A percentile compares a stretch with the other conserved stretches of the same genome.
These are phyloP conservation scores for Boletellus ananiceps DNA, from an alignment of 768 basidiomycete genomes.

Conservation along the genomic window DNA sequence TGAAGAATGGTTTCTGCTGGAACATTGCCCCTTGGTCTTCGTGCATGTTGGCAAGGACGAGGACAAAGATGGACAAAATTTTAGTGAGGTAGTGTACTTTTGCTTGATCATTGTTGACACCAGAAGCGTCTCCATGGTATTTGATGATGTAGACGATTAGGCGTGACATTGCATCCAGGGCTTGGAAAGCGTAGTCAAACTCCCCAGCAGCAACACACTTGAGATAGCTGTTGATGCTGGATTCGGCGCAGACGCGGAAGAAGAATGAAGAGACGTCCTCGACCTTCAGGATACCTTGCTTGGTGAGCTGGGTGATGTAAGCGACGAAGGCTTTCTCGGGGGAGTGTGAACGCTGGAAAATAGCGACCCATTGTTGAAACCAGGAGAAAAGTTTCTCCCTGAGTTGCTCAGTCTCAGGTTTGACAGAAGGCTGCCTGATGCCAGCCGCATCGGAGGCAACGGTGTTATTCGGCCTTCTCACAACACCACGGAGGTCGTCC, in stretches of 20 bases:
- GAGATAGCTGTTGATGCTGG: conserved; percentile 85
- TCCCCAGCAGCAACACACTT: conserved; percentile 71
- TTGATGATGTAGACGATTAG: conserved; percentile 98
- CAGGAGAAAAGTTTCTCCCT: conserved; percentile 71
- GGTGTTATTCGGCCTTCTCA: conserved; percentile 43
- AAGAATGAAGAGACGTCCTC: conserved; percentile 97
- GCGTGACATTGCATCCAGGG: conserved; percentile 91
- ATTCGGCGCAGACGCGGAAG: conserved; percentile 96
- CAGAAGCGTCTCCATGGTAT: conserved; percentile 95
- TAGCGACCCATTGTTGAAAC: conserved; percentile 94
- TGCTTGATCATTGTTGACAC: conserved; percentile 88
- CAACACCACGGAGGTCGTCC: conserved; percentile 74
- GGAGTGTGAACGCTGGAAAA: conserved; percentile 86
- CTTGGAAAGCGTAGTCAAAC: conserved; percentile 78
- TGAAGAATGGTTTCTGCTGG: conserved; percentile 96
- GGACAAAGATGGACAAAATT: conserved; percentile 94
- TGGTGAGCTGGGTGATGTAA: conserved; percentile 95
- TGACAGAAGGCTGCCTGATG: conserved; percentile 46
- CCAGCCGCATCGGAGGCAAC: conserved; percentile 35
- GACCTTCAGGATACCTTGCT: conserved; percentile 92
- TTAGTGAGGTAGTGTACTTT: conserved; percentile 97
- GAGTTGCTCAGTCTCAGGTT: conserved; percentile 70
- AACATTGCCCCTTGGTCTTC: conserved; percentile 90
- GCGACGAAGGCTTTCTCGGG: conserved; percentile 95
- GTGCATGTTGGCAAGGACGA: conserved; percentile 91